Evolutionary conservation across 2,329 filamentous ascomycete genomes (phyloP), one percentile per base, ranked within the genome.

Genomic region (Tolypocladium ophioglossoides): DNA sequence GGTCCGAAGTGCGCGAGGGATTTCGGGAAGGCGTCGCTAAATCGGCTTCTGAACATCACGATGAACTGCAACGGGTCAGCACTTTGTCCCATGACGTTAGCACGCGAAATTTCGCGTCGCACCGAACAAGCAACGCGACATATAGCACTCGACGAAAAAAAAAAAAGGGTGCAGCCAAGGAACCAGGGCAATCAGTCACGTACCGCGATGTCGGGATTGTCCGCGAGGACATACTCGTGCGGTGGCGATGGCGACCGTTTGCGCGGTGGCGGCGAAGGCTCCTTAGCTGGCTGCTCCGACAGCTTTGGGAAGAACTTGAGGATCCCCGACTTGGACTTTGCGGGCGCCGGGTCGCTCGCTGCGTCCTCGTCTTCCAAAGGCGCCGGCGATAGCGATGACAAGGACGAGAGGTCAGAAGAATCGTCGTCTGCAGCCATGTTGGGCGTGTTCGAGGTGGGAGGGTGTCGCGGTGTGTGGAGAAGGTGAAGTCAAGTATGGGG

Each of bases 21-120:
- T 70, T 91, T 87, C 50, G 91, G 87, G 62, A 99, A 94, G 57
- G 84, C 87, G 57, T 96, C 91, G 72, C 81, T 85, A 72, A 99
- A 97, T 66, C 94, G 89, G 71, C 88, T 87, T 70, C 92, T 85
- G 73, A 97, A 99, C 89, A 96, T 96, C 62, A 97, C 90, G 71
- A 99, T 89, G 73, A 99, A 96, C 90, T 96, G 64, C 61, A 52
- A 47, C 12, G 62, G 62, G 65, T 65, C 64, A 71, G 66, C 72
- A 70, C 63, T 59, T 59, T 54, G 56, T 57, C 54, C 55, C 57
- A 64, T 64, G 60, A 62, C 62, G 61, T 67, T 61, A 61, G 59
- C 59, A 78, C 79, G 79, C 78, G 77, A 77, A 68, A 64, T 67
- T 64, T 75, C 78, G 78, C 79, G 80, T 82, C 70, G 64, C 64